Percentiles rank a stretch among this genome's conserved stretches.
Evolutionary conservation across 495 filamentous ascomycete genomes (phyloP).

Genomic region (Hypoxylon lenormandii): DNA sequence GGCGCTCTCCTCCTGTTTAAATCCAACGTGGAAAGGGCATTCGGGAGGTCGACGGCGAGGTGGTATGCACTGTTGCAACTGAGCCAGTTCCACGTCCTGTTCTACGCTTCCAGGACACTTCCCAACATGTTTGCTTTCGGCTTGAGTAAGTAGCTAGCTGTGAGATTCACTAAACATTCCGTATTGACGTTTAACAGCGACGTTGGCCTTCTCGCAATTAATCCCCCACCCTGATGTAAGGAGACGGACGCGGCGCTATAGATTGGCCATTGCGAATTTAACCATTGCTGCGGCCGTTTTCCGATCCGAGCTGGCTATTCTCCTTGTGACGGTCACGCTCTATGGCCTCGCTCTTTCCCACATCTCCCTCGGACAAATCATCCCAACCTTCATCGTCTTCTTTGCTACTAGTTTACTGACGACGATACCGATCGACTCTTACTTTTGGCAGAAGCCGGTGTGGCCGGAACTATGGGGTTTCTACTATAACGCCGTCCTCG

Average conservation of each 20-base stretch:
- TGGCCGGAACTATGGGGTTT: slow-evolving; percentile 95
- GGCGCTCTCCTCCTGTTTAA: slow-evolving; percentile 73
- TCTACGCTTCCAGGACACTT: slow-evolving; percentile 90
- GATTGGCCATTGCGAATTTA: slow-evolving; percentile 75
- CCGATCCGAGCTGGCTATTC: slow-evolving; percentile 86
- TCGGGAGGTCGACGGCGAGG: slow-evolving; percentile 74
- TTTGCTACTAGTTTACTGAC: slow-evolving; percentile 69
- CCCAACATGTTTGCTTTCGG: slow-evolving; percentile 98
- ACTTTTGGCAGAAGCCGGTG: slow-evolving; percentile 87
- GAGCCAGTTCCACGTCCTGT: slow-evolving; percentile 91
- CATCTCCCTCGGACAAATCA: slow-evolving; percentile 68
- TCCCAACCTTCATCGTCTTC: slow-evolving; percentile 76
- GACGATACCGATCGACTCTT: slow-evolving; percentile 83
- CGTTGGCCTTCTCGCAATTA: slow-evolving; percentile 75
- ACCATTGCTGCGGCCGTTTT: slow-evolving; percentile 88
- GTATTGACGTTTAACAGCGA: slow-evolving; percentile 62
- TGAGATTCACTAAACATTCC: background rate
- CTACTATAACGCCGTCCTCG: slow-evolving; percentile 87
- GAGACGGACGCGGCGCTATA: slow-evolving; percentile 54
- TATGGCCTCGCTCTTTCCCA: slow-evolving; percentile 69
- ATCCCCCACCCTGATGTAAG: slow-evolving; percentile 64
- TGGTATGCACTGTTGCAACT: slow-evolving; percentile 88
- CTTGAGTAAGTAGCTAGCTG: slow-evolving; percentile 66
- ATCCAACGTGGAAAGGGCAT: slow-evolving; percentile 71
- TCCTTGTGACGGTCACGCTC: slow-evolving; percentile 71